Evolutionary conservation across 208 protist species (phyloP).

Genomic region (Angomonas deanei): DNA sequence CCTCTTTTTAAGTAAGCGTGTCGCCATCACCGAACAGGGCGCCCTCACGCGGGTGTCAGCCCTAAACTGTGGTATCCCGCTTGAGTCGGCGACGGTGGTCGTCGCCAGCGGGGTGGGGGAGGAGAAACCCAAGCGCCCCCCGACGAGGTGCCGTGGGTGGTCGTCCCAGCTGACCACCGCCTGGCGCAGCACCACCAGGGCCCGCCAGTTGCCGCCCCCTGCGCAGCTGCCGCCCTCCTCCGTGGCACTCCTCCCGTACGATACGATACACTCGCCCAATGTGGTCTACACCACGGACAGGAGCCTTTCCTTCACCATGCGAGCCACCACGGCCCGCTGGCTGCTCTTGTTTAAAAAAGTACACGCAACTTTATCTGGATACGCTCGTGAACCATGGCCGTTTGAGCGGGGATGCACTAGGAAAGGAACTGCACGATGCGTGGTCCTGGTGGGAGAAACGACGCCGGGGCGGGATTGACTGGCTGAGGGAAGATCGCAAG

Average conservation of each 20-base stretch:
- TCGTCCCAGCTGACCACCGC: constrained; percentile 53
- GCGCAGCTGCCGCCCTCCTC: constrained; percentile 59
- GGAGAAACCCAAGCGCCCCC: constrained; percentile 32
- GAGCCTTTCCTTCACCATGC: constrained; percentile 50
- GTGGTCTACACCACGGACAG: constrained; percentile 54
- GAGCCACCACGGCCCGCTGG: constrained; percentile 62
- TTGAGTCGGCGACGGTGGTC: constrained; percentile 57
- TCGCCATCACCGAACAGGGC: constrained; percentile 9
- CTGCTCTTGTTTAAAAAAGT: constrained; percentile 54
- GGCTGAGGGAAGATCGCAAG: constrained; percentile 74
- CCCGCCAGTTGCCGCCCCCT: constrained; percentile 60
- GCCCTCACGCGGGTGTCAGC: constrained; percentile 13
- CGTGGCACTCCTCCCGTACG: constrained; percentile 56
- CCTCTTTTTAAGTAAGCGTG: constrained; percentile 43
- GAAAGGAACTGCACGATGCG: constrained; percentile 33
- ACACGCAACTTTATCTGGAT: constrained; percentile 27
- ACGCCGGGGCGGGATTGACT: constrained; percentile 27
- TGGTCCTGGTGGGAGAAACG: constrained; percentile 78
- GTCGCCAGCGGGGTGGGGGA: constrained; percentile 50
- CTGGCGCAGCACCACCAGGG: constrained; percentile 67
- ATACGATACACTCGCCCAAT: constrained; percentile 46
- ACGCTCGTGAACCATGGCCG: constrained; percentile 9
- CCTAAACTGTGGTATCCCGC: constrained; percentile 34
- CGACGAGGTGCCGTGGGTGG: constrained; percentile 78
- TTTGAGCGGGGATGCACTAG: constrained; percentile 5